Evolutionary conservation across 2,329 filamentous ascomycete genomes (phyloP), one percentile per base, ranked within the genome.

Genomic region (Stagonosporopsis vannaccii): DNA sequence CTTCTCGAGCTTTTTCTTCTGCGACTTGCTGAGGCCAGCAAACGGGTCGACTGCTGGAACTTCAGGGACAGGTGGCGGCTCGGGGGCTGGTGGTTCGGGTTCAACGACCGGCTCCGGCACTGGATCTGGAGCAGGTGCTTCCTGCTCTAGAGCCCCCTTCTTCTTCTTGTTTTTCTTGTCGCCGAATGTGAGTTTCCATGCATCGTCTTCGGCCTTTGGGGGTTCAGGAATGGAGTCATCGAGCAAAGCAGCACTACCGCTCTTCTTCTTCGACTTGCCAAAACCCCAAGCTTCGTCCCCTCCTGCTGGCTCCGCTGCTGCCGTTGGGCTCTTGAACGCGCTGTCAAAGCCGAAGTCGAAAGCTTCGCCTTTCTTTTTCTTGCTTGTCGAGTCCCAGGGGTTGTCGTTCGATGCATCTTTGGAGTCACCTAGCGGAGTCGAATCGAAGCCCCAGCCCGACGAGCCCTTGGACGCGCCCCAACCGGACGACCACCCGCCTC

Each of bases 211-310:
- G 12, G 50, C 61, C 65, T 41, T 51, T 12, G 58, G 68, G 7
- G 68, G 67, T 37, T 69, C 68, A 15, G 73, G 68, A 12, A 49
- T n/a, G 37, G 48, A 52, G 4, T 49, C 55, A 6, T 53, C 55
- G 15, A 58, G 48, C 33, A 58, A 26, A 15, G 49, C 48, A 61
- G 59, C 60, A 9, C 66, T 69, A 44, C 70, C 72, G 58, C 74
- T 73, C 40, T 68, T 71, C 48, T 72, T 79, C 63, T 81, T 81
- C 48, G 76, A 73, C 62, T 80, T 79, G 12, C 59, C 56, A 51
- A 72, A 68, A 35, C 67, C 71, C 72, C 71, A 75, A 25, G 63
- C 63, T 51, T 69, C 69, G 20, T 75, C 70, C 42, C 71, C 70
- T 3, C 62, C 62, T 45, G 68, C 68, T 15, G 67, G 62, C 30